Conservation (phyloP, 768 basidiomycete species). For the Crucibulum laeve region DNA sequence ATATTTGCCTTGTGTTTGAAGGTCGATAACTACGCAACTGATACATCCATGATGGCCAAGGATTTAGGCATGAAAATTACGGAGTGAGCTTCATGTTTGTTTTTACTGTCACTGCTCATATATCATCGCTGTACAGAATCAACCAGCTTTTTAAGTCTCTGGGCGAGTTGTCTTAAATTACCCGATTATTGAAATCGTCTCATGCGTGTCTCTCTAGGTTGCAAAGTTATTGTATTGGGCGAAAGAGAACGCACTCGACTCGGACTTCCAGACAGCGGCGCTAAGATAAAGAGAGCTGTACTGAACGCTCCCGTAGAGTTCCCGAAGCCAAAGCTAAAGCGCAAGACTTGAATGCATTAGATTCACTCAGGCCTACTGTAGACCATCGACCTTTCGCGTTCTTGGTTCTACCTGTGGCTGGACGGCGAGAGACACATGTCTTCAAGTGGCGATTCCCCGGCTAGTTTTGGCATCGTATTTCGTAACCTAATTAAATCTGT, state of each 20-base stretch:
- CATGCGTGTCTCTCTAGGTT: constrained; percentile 42
- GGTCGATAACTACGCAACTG: constrained; percentile 72
- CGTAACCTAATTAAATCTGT: no score
- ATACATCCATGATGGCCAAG: constrained; percentile 61
- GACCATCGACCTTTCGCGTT: no score
- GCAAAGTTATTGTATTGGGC: constrained; percentile 57
- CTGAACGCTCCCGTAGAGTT: constrained; percentile 77
- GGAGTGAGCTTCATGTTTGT: constrained; percentile 47
- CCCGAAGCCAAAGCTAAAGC: constrained; percentile 55
- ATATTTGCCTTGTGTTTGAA: constrained; percentile 79
- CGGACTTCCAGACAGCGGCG: constrained; percentile 61
- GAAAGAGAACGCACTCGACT: constrained; percentile 63
- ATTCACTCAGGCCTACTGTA: not conserved
- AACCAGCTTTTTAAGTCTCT: constrained; percentile 73
- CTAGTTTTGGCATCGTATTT: no score
- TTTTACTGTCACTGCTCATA: not conserved
- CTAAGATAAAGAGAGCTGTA: constrained; percentile 65
- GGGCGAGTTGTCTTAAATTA: constrained; percentile 31
- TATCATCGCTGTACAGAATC: constrained; percentile 27
- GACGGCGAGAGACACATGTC: no score
- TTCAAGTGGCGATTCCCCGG: no score
- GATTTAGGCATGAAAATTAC: constrained; percentile 65
- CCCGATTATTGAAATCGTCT: constrained; percentile 1
- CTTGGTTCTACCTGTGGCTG: no score
- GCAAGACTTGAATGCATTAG: constrained; percentile 18